phyloP scores from a whole-genome alignment of 129 eudicot genomes.

The Apium graveolens region DNA sequence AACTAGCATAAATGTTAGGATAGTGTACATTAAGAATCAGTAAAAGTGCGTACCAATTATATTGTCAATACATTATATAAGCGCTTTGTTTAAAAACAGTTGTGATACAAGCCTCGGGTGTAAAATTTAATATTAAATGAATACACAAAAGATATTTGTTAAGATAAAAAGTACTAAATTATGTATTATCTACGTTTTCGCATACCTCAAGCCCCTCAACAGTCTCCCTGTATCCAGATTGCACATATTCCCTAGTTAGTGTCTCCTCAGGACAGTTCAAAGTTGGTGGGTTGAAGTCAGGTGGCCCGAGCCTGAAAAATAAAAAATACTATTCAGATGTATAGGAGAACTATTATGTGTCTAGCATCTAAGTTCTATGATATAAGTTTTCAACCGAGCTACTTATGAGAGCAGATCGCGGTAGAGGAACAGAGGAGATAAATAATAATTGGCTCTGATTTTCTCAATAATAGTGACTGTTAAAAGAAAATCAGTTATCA shows the following conservation, averaged over 20 bases:
- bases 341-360: background rate
- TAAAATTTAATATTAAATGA: background rate
- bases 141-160: background rate
- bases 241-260: conserved; percentile 78
- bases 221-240: conserved; percentile 87
- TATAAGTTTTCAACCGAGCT: background rate
- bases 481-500: background rate
- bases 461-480: background rate
- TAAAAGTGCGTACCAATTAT: background rate
- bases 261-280: conserved; percentile 93
- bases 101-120: background rate
- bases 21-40: background rate
- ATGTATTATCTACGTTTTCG: background rate
- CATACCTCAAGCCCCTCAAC: conserved; percentile 97
- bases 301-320: conserved; percentile 85
- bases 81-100: background rate
- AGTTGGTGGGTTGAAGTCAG: conserved; percentile 89
- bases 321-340: background rate
- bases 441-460: background rate
- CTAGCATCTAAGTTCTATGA: background rate
- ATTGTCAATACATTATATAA: background rate
- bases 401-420: background rate
- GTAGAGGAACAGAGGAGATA: background rate
- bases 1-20: background rate
- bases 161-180: background rate